These are phyloP conservation scores for Dactylonectria estremocensis DNA, from an alignment of 2,329 filamentous ascomycete species.

Conservation along the genomic window DNA sequence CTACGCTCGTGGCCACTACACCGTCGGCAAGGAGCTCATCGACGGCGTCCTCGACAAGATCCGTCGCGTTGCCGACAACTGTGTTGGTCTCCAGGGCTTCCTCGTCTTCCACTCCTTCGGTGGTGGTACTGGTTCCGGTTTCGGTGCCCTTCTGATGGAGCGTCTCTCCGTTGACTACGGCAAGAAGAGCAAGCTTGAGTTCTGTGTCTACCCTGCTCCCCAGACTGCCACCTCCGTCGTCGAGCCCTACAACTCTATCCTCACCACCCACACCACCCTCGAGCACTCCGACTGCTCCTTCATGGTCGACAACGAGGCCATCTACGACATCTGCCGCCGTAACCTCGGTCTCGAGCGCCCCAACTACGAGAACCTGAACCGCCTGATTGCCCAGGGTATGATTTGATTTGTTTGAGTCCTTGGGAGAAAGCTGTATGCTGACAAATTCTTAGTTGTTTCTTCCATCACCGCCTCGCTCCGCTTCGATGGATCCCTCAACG, in stretches of 20 bases:
- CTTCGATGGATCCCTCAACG: conserved; percentile 98
- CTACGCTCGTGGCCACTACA: conserved; percentile 99
- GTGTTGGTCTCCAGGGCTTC: conserved; percentile 98
- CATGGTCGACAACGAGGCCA: conserved; percentile 99
- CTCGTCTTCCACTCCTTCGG: conserved; percentile 99
- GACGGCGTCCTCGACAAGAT: conserved; percentile 98
- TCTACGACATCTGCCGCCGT: conserved; percentile 99
- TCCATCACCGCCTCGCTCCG: conserved; percentile 98
- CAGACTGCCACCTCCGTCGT: conserved; percentile 98
- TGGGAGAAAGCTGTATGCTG: conserved; percentile 32
- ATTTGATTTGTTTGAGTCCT: neutral
- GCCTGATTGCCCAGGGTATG: conserved; percentile 94
- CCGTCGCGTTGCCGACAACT: conserved; percentile 97
- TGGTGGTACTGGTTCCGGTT: conserved; percentile 98
- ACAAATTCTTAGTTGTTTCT: conserved; percentile 80
- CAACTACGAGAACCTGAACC: conserved; percentile 99
- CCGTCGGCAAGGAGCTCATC: conserved; percentile 99
- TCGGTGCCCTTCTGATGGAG: conserved; percentile 98
- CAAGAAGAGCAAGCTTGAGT: conserved; percentile 99
- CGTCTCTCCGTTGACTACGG: conserved; percentile 98
- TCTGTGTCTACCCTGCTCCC: conserved; percentile 98
- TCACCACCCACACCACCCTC: conserved; percentile 98
- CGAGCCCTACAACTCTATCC: conserved; percentile 99
- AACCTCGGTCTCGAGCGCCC: conserved; percentile 98
- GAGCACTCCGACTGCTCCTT: conserved; percentile 99